Conservation (phyloP, 345 rosid genomes). For the Rhodamnia rubescens region DNA sequence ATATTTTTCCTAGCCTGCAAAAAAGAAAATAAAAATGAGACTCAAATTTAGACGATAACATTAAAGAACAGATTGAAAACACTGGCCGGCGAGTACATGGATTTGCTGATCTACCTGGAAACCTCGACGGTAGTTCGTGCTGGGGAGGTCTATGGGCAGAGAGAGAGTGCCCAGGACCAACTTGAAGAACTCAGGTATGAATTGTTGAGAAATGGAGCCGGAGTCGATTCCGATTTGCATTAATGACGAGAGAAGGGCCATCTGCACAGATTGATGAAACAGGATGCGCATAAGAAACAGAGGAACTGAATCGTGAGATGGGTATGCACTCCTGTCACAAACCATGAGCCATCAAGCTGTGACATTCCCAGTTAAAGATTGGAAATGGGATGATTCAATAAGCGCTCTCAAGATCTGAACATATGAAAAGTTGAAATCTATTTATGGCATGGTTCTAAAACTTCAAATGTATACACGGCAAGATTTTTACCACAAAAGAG, state of each 20-base stretch:
- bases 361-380: neutral
- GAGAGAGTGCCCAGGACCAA: slow-evolving; percentile 73
- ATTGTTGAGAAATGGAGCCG: slow-evolving; percentile 17
- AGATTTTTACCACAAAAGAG: neutral
- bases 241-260: slow-evolving; percentile 70
- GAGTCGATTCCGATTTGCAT: slow-evolving; percentile 48
- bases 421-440: neutral
- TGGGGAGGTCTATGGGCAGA: slow-evolving; percentile 63
- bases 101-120: slow-evolving; percentile 27
- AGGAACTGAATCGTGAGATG: neutral
- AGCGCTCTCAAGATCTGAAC: neutral
- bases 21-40: neutral
- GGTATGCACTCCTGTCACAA: neutral
- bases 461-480: neutral
- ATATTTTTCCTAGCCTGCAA: slow-evolving; percentile 59
- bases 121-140: slow-evolving; percentile 52
- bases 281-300: neutral
- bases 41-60: neutral
- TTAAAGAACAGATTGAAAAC: neutral
- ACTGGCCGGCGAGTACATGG: neutral
- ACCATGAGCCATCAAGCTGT: neutral
- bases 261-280: slow-evolving; percentile 16
- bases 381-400: neutral
- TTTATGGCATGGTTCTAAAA: neutral
- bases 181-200: slow-evolving; percentile 62